Percentiles rank a stretch among this genome's conserved stretches.
Conservation (phyloP, 306 rosid species). For the Malus domestica region ASM211411v1 NC_041790.1:15270001-15270500, state of each 20-base stretch:
- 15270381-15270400: slow-evolving; percentile 12
- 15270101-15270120: background rate
- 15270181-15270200: slow-evolving; percentile 16
- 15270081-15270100: background rate
- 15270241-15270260: background rate
- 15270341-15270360: background rate
- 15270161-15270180: background rate
- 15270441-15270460: too few species aligned
- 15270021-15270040: background rate
- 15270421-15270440: too few species aligned
- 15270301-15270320: background rate
- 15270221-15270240: background rate
- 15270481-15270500: too few species aligned
- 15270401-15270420: background rate
- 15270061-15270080: background rate
- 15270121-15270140: background rate
- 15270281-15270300: slow-evolving; percentile 12
- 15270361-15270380: background rate
- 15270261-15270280: slow-evolving; percentile 18
- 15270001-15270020: background rate
- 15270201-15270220: background rate
- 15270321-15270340: background rate
- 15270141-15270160: background rate
- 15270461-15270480: too few species aligned
- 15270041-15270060: background rate